Evolutionary conservation across 179 eudicot genomes (phyloP).

Genomic region (Nepenthes alata): DNA sequence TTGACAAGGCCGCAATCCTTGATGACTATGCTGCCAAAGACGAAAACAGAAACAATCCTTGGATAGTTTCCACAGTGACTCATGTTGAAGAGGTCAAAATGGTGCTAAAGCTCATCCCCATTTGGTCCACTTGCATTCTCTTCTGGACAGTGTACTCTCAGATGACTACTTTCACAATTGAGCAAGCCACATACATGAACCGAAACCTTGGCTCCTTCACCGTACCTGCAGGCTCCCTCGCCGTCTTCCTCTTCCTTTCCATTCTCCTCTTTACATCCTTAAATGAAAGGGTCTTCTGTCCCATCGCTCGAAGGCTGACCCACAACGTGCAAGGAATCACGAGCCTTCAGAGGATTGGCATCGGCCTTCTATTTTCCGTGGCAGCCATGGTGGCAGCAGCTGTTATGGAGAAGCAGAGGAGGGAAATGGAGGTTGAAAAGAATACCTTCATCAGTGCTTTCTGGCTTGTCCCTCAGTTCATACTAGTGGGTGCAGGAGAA

Average conservation of each 20-base stretch:
- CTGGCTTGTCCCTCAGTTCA: slow-evolving; percentile 83
- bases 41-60: slow-evolving; percentile 35
- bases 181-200: slow-evolving; percentile 87
- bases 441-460: slow-evolving; percentile 42
- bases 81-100: slow-evolving; percentile 89
- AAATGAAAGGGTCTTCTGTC: slow-evolving; percentile 58
- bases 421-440: slow-evolving; percentile 17
- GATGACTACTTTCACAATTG: slow-evolving; percentile 88
- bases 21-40: slow-evolving; percentile 40
- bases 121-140: slow-evolving; percentile 82
- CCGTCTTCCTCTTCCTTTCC: slow-evolving; percentile 64
- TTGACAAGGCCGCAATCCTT: slow-evolving; percentile 73
- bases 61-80: slow-evolving; percentile 64
- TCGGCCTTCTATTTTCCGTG: slow-evolving; percentile 57
- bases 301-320: slow-evolving; percentile 54
- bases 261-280: slow-evolving; percentile 70
- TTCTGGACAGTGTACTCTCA: slow-evolving; percentile 94
- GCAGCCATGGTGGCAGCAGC: slow-evolving; percentile 62
- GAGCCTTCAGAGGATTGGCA: slow-evolving; percentile 66
- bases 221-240: slow-evolving; percentile 72
- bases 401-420: slow-evolving; percentile 46
- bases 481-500: slow-evolving; percentile 86
- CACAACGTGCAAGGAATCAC: slow-evolving; percentile 47
- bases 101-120: slow-evolving; percentile 67
- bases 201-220: slow-evolving; percentile 45